These are phyloP conservation scores for Globisporangium cylindrosporum DNA, from an alignment of 352 stramenopile genomes.

Conservation along the genomic window DNA sequence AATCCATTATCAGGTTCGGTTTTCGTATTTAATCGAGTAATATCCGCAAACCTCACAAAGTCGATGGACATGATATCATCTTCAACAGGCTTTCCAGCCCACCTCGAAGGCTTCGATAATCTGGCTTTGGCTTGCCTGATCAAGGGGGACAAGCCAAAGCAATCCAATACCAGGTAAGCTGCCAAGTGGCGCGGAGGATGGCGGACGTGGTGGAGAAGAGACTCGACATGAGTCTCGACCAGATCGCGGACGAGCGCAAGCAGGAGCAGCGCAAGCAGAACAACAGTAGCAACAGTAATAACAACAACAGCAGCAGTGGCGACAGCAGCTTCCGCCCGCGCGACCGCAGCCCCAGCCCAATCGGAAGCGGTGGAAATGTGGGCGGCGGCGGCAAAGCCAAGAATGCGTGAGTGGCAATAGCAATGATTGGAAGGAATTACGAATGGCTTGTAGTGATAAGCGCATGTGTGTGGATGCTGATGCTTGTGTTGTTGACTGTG, in stretches of 20 bases:
- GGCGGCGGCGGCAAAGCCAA: constrained; percentile 40
- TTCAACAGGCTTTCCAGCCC: neutral
- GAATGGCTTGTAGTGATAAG: neutral
- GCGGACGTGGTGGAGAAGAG: constrained; percentile 60
- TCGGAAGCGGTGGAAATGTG: neutral
- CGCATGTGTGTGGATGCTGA: neutral
- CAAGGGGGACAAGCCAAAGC: neutral
- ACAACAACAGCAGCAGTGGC: neutral
- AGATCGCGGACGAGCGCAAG: constrained; percentile 61
- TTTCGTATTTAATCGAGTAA: neutral
- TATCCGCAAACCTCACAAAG: neutral
- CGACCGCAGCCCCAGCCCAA: constrained; percentile 6
- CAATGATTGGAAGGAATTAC: neutral
- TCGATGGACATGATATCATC: neutral
- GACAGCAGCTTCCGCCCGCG: constrained; percentile 8
- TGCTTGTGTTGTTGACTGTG: neutral
- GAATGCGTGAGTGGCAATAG: constrained; percentile 40
- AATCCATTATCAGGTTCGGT: neutral
- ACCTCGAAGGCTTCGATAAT: neutral
- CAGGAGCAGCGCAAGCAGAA: constrained; percentile 14
- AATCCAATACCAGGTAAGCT: neutral
- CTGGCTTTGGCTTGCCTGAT: neutral
- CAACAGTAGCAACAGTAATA: neutral
- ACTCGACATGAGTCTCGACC: constrained; percentile 67
- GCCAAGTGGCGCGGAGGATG: neutral